phyloP scores from a whole-genome alignment of 108 stramenopile genomes.

The Schizochytrium sp. region DNA sequence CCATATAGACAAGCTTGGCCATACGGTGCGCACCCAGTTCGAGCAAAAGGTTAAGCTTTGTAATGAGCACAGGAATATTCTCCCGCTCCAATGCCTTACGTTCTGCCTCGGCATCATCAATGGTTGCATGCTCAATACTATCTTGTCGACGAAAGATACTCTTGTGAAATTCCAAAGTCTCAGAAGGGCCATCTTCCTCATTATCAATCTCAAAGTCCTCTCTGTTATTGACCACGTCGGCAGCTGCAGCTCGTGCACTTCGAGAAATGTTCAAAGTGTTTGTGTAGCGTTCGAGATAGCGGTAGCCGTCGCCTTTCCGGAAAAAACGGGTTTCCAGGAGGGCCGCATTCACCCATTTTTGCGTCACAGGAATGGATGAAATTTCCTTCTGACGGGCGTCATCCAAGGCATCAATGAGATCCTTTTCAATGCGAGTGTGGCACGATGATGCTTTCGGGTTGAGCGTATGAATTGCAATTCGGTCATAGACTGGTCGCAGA shows the following conservation, averaged over 20 bases:
- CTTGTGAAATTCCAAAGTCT: neutral
- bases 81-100: neutral
- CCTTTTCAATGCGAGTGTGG: neutral
- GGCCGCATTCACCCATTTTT: neutral
- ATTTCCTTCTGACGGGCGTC: slow-evolving; percentile 6
- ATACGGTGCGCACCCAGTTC: slow-evolving; percentile 28
- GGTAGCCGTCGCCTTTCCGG: slow-evolving; percentile 19
- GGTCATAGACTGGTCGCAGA: neutral
- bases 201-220: neutral
- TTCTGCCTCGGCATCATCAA: neutral
- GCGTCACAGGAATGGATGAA: neutral
- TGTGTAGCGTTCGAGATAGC: slow-evolving; percentile 12
- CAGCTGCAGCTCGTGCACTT: neutral
- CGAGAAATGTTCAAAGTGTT: neutral
- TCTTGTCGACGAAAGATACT: neutral
- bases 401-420: neutral
- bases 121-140: neutral
- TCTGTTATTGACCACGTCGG: neutral
- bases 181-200: neutral
- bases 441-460: neutral
- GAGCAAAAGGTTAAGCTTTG: slow-evolving; percentile 12
- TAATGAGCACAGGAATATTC: neutral
- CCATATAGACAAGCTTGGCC: neutral
- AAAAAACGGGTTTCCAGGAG: slow-evolving; percentile 29
- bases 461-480: slow-evolving; percentile 9